Conservation (phyloP, 768 basidiomycete genomes). For the Tulasnella sp. region DNA sequence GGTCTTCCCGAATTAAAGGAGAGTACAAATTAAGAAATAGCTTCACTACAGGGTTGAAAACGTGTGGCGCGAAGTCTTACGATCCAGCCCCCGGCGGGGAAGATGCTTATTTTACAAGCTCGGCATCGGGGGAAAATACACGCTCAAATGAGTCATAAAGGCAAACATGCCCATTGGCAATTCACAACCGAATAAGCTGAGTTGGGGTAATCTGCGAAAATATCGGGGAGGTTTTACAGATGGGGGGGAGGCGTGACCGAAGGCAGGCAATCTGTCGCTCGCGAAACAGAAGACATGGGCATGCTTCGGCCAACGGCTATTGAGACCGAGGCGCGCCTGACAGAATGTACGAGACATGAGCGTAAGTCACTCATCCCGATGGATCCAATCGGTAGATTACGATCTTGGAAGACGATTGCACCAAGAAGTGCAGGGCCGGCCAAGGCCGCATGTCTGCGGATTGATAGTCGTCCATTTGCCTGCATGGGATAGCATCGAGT, state of each 20-base stretch:
- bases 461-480: neutral
- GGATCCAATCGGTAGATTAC: constrained; percentile 20
- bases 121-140: neutral
- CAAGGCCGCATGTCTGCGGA: neutral
- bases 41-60: neutral
- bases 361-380: constrained; percentile 11
- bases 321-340: constrained; percentile 7
- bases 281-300: neutral
- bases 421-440: neutral
- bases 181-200: neutral
- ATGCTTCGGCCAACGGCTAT: constrained; percentile 9
- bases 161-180: neutral
- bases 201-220: constrained; percentile 6
- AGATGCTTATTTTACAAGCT: constrained; percentile 5
- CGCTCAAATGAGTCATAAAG: constrained; percentile 2
- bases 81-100: neutral
- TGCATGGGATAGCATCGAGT: neutral
- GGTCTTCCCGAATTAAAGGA: constrained; percentile 16
- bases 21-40: constrained; percentile 6
- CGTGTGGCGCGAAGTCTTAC: neutral
- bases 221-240: constrained; percentile 12
- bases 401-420: constrained; percentile 7
- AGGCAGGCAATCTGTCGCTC: neutral
- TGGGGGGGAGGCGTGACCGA: neutral
- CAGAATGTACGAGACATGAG: constrained; percentile 10